Evolutionary conservation across 768 basidiomycete genomes (phyloP), one percentile per base, ranked within the genome.

Genomic region (Mycena kentingensis): DNA sequence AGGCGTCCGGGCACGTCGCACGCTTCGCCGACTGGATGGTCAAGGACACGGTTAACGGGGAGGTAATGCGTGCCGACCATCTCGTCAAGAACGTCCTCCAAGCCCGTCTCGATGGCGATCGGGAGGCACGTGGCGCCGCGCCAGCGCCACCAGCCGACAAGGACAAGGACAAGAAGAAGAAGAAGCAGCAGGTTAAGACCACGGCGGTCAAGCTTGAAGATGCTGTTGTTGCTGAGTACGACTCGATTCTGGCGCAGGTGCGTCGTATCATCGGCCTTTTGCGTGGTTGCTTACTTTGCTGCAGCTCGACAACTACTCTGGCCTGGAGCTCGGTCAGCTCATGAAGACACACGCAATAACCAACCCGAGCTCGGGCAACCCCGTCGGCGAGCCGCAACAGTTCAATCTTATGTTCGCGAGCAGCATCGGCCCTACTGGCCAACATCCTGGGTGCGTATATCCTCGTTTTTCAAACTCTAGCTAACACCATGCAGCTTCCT

Each of bases 1-100:
- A 97, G 70, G 86, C 96, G 1, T 98, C 94, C 28, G 95, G 97
- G 25, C 97, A 98, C 73, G 96, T 98, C 55, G 95, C 94, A 36
- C 84, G 95, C 60, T 99, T 98, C 66, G 92, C 96, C 5, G 97
- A 99, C 67, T 99, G 95, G 96, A 98, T 98, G 96, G 91, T 93
- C 65, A 97, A 96, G 75, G 96, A 98, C 62, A 75, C 77, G 22
- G 85, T 91, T 75, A 95, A 90, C n/a, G 93, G 94, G 38, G 94
- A 98, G 63, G 95, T 98, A 42, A 84, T 97, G 62, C 87, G 96
- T 38, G 96, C 96, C 22, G 95, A 98, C 69, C 97, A 98, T 71
- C 82, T 98, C 16, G 93, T 98, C 57, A 93, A 94, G 68, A 87
- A 76, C 61, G 95, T 98, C 38, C 78, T 98, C 38, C 89, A 96